These are phyloP conservation scores for Melanomma pulvis-pyrius DNA, from an alignment of 495 filamentous ascomycete species.

Conservation along the genomic window DNA sequence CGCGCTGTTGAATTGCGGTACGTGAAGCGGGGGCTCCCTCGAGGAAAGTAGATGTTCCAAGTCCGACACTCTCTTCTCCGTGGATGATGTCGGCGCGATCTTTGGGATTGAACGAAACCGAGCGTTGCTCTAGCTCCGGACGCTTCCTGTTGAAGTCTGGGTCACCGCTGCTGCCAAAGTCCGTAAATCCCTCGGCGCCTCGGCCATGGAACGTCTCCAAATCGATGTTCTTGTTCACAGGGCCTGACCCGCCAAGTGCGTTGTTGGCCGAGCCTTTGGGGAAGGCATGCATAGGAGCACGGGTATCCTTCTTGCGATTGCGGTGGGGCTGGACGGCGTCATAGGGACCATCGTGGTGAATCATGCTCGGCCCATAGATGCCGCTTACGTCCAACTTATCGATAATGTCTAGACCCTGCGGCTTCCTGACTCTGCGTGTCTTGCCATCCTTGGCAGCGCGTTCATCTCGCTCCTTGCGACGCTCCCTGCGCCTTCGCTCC, in stretches of 20 bases:
- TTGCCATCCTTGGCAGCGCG: constrained; percentile 54
- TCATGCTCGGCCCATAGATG: constrained; percentile 93
- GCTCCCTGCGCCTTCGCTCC: constrained; percentile 73
- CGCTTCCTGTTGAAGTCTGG: constrained; percentile 41
- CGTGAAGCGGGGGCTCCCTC: constrained; percentile 90
- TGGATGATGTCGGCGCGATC: constrained; percentile 69
- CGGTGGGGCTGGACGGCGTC: constrained; percentile 96
- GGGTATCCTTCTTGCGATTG: constrained; percentile 79
- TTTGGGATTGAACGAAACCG: constrained; percentile 60
- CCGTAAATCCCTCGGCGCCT: constrained; percentile 80
- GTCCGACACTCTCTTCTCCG: constrained; percentile 78
- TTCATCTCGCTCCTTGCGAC: constrained; percentile 69
- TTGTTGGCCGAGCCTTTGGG: constrained; percentile 91
- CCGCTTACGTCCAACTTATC: constrained; percentile 97
- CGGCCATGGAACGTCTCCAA: constrained; percentile 80
- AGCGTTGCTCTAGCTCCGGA: constrained; percentile 43
- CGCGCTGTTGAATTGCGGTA: constrained; percentile 76
- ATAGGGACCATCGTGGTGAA: constrained; percentile 98
- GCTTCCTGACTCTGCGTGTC: constrained; percentile 53
- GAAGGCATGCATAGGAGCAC: constrained; percentile 96
- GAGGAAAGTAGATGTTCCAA: constrained; percentile 94
- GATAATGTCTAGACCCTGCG: constrained; percentile 82
- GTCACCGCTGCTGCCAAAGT: constrained; percentile 59
- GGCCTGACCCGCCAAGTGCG: constrained; percentile 83
- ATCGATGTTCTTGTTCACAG: constrained; percentile 78